A percentile compares a stretch with the other conserved stretches of the same genome.
These are phyloP conservation scores for Ascoidea rubescens DNA, from an alignment of 805 yeast genomes.

Conservation along the genomic window DNA sequence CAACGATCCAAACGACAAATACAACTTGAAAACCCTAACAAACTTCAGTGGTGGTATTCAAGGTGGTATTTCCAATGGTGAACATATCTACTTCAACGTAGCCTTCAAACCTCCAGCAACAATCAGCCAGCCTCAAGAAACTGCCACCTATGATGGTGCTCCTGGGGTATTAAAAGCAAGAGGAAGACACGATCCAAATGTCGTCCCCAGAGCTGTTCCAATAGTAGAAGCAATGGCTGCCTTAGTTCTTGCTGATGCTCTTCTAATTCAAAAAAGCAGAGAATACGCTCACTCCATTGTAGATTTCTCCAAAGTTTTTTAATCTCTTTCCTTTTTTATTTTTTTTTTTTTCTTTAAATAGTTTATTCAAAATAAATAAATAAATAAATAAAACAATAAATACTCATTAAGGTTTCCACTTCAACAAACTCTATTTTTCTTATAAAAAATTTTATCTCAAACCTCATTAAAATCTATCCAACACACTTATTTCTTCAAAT, in stretches of 20 bases:
- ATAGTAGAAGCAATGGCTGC: conserved; percentile 98
- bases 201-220: conserved; percentile 96
- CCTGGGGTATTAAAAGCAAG: conserved; percentile 84
- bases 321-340: too few species aligned
- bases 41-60: conserved; percentile 95
- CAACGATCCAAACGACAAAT: conserved; percentile 22
- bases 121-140: conserved; percentile 81
- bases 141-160: conserved; percentile 80
- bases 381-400: too few species aligned
- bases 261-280: conserved; percentile 77
- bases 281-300: conserved; percentile 27
- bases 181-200: conserved; percentile 98
- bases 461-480: too few species aligned
- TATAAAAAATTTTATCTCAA: too few species aligned
- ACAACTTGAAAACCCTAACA: conserved; percentile 65
- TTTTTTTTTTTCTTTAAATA: too few species aligned
- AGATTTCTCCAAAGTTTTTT: background rate
- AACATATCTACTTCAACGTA: conserved; percentile 82
- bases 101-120: conserved; percentile 99
- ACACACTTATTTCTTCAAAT: too few species aligned
- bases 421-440: too few species aligned
- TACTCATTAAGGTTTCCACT: too few species aligned
- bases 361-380: too few species aligned
- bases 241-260: conserved; percentile 77
- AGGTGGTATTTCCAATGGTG: conserved; percentile 97